A percentile compares a stretch with the other conserved stretches of the same genome.
Conservation (phyloP, 305 asterid species). For the Nicotiana rustica region DNA sequence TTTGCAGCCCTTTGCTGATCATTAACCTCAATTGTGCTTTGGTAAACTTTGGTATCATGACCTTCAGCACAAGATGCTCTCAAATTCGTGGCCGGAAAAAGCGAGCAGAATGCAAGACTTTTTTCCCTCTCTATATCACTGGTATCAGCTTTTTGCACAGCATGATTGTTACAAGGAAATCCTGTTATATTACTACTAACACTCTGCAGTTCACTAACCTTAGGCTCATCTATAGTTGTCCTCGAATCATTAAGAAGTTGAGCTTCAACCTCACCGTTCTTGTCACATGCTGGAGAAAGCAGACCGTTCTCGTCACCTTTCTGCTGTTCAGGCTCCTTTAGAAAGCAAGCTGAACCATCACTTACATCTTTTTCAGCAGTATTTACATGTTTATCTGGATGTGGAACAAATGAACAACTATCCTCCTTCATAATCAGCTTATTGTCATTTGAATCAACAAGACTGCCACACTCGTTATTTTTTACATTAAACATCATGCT, state of each 20-base stretch:
- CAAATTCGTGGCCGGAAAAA: constrained; percentile 43
- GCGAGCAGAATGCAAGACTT: constrained; percentile 44
- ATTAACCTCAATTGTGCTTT: constrained; percentile 37
- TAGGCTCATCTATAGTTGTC: constrained; percentile 37
- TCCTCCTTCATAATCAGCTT: constrained; percentile 43
- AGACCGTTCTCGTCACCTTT: constrained; percentile 29
- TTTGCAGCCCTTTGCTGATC: constrained; percentile 41
- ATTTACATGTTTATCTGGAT: constrained; percentile 49
- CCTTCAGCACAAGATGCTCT: constrained; percentile 36
- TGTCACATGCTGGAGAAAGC: constrained; percentile 37
- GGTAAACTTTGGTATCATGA: constrained; percentile 32
- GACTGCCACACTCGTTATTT: constrained; percentile 39
- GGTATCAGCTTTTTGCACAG: constrained; percentile 35
- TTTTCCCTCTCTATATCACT: constrained; percentile 38
- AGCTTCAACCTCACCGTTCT: constrained; percentile 35
- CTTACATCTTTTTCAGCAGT: constrained; percentile 35
- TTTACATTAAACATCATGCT: constrained; percentile 37
- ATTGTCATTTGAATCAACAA: constrained; percentile 44
- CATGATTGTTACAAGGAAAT: constrained; percentile 41
- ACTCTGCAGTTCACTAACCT: constrained; percentile 37
- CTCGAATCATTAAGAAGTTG: constrained; percentile 36
- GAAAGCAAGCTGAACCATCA: constrained; percentile 37
- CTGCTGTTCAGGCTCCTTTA: constrained; percentile 33
- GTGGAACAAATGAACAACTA: constrained; percentile 45
- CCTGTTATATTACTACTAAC: constrained; percentile 26